Evolutionary conservation across 2,329 filamentous ascomycete genomes (phyloP).

Genomic region (Elsinoe fawcettii): DNA sequence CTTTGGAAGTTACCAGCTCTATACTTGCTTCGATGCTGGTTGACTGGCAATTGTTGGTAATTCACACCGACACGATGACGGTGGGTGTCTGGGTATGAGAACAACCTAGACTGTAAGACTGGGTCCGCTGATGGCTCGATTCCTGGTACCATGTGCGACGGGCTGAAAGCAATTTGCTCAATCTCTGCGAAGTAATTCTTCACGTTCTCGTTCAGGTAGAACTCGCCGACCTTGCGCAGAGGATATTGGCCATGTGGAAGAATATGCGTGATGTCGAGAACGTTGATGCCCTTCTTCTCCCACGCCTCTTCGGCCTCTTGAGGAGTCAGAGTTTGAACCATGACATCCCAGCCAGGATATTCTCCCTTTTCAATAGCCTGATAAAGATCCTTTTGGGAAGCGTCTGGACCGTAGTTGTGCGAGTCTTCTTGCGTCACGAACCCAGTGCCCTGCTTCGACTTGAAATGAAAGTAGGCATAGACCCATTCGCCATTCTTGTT

Average conservation of each 20-base stretch:
- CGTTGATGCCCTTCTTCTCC: constrained; percentile 48
- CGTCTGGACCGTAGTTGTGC: constrained; percentile 44
- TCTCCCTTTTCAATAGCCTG: constrained; percentile 46
- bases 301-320: constrained; percentile 45
- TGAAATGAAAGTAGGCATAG: constrained; percentile 47
- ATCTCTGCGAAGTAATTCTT: constrained; percentile 59
- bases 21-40: constrained; percentile 50
- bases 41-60: constrained; percentile 52
- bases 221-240: constrained; percentile 46
- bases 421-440: constrained; percentile 48
- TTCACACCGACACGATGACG: constrained; percentile 51
- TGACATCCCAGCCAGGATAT: constrained; percentile 45
- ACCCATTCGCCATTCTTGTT: constrained; percentile 49
- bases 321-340: constrained; percentile 45
- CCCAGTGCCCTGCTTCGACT: constrained; percentile 43
- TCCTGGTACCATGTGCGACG: constrained; percentile 58
- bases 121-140: constrained; percentile 64
- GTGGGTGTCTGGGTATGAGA: constrained; percentile 62
- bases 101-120: constrained; percentile 60
- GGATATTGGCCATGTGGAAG: constrained; percentile 48
- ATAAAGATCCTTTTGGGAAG: constrained; percentile 47
- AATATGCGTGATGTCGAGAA: constrained; percentile 48
- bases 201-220: constrained; percentile 47
- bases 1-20: constrained; percentile 59
- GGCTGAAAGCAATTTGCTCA: constrained; percentile 63